Percentiles rank a stretch among this genome's conserved stretches.
Evolutionary conservation across 148 eudicot genomes (phyloP).

Genomic region (Fagopyrum homotropicum): DNA sequence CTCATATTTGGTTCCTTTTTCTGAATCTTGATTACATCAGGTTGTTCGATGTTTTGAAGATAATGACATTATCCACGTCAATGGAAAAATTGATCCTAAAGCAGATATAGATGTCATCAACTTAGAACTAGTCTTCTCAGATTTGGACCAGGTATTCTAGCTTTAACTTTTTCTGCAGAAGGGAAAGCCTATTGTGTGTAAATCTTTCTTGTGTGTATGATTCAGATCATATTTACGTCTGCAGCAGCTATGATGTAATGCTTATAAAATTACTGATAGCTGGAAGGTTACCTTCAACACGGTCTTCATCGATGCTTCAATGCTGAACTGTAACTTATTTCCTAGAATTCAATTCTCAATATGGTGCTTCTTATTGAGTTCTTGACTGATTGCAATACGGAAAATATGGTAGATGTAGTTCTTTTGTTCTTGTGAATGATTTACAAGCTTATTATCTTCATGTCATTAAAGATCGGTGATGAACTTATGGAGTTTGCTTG

Average conservation of each 20-base stretch:
- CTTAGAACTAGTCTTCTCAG: constrained; percentile 80
- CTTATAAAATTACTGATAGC: not conserved
- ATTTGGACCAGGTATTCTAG: constrained; percentile 81
- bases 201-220: constrained; percentile 1
- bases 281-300: not conserved
- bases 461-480: not conserved
- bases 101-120: constrained; percentile 93
- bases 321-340: not conserved
- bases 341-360: not conserved
- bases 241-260: not conserved
- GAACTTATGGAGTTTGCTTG: not conserved
- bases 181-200: not conserved
- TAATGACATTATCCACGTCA: constrained; percentile 90
- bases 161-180: not conserved
- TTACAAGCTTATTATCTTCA: not conserved
- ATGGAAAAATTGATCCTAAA: constrained; percentile 90
- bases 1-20: not conserved
- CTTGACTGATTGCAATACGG: not conserved
- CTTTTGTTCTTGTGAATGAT: not conserved
- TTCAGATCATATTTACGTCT: not conserved
- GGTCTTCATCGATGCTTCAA: not conserved
- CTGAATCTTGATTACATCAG: constrained; percentile 29
- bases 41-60: constrained; percentile 99
- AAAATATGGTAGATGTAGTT: not conserved
- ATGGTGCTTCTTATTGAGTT: not conserved